Conservation (phyloP, 106 monocot genomes). For the Dendrobium officinale region DNA sequence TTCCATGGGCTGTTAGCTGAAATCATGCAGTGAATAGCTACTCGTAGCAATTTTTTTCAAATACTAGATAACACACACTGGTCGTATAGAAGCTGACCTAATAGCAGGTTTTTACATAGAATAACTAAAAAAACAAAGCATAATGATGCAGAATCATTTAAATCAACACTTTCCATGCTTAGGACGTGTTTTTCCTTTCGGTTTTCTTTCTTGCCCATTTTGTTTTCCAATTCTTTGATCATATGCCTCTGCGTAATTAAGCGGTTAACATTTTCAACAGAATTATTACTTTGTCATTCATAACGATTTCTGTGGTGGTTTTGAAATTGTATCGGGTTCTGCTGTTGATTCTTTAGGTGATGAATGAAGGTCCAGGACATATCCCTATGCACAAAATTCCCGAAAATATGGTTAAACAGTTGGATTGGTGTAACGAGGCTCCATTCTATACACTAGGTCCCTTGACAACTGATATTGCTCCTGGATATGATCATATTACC, state of each 20-base stretch:
- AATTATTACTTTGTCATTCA: not conserved
- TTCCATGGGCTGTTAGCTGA: too few relatives aligned
- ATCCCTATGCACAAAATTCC: slow-evolving; percentile 98
- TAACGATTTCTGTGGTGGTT: not conserved
- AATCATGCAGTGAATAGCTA: too few relatives aligned
- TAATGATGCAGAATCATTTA: too few relatives aligned
- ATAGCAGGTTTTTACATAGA: too few relatives aligned
- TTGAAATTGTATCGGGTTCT: not conserved
- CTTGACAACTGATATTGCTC: slow-evolving; percentile 94
- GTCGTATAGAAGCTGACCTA: too few relatives aligned
- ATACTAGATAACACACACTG: too few relatives aligned
- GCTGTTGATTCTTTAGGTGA: slow-evolving; percentile 43
- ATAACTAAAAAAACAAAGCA: too few relatives aligned
- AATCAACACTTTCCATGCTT: too few relatives aligned
- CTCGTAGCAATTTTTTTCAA: too few relatives aligned
- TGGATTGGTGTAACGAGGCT: slow-evolving; percentile 95
- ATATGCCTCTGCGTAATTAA: not conserved
- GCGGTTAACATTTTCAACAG: not conserved
- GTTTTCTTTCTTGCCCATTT: not conserved
- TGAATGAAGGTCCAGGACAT: slow-evolving; percentile 98
- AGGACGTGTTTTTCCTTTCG: too few relatives aligned
- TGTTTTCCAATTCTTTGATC: not conserved
- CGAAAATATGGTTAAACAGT: slow-evolving; percentile 90
- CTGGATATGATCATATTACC: slow-evolving; percentile 98
- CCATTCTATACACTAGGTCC: slow-evolving; percentile 98